A percentile compares a stretch with the other conserved stretches of the same genome.
Conservation (phyloP, 2,329 filamentous ascomycete genomes). For the Xylariaceae sp. region DNA sequence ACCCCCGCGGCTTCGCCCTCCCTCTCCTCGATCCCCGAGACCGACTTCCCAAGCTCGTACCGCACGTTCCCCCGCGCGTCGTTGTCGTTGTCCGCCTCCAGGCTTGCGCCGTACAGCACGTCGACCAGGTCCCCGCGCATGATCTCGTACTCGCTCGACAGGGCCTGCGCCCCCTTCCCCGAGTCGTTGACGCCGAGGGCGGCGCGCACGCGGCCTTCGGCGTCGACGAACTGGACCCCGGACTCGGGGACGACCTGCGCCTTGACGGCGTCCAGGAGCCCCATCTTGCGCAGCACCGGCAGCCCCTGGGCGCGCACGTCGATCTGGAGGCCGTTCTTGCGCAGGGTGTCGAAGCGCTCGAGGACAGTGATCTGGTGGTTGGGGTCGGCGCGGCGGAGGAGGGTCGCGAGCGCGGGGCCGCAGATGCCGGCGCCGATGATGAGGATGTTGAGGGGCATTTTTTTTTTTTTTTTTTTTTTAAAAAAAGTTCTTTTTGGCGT, state of each 20-base stretch:
- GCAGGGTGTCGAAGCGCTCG: constrained; percentile 33
- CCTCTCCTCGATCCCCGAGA: constrained; percentile 22
- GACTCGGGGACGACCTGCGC: constrained; percentile 37
- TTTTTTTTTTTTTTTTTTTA: background rate
- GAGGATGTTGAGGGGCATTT: constrained; percentile 36
- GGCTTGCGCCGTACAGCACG: constrained; percentile 40
- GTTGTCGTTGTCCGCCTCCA: constrained; percentile 15
- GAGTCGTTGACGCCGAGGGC: constrained; percentile 33
- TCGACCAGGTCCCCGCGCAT: constrained; percentile 49
- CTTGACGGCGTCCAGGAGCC: constrained; percentile 30
- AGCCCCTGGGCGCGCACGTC: constrained; percentile 39
- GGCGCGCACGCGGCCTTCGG: constrained; percentile 31
- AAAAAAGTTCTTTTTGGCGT: background rate
- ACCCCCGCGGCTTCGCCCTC: constrained; percentile 17
- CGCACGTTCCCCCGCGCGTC: constrained; percentile 9
- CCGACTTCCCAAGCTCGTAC: constrained; percentile 25
- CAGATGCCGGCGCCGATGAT: constrained; percentile 41
- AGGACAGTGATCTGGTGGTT: constrained; percentile 35
- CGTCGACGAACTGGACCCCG: constrained; percentile 41
- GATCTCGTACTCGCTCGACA: constrained; percentile 54
- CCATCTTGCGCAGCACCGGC: constrained; percentile 32
- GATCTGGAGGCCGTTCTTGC: constrained; percentile 38
- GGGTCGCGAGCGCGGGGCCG: constrained; percentile 37
- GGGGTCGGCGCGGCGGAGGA: constrained; percentile 30
- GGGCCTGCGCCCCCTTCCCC: constrained; percentile 33